Evolutionary conservation across 140 eudicot species (phyloP), one percentile per base, ranked within the genome.

Genomic region (Cichorium intybus): DNA sequence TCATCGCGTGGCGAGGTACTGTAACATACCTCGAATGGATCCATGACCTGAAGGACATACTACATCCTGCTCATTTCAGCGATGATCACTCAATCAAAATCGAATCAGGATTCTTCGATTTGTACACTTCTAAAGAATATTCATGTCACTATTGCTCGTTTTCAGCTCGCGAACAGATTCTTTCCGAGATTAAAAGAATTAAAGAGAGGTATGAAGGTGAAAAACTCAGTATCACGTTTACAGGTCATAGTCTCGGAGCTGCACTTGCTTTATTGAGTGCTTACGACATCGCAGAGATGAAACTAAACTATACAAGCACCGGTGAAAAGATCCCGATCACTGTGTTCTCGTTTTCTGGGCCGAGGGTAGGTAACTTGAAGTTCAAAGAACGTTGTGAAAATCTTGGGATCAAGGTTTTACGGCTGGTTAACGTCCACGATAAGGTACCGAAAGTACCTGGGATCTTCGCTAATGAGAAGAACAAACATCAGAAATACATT

Each of bases 191-290:
- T 10, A 74, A 41, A 23, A 62, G 84, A 9, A 69, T 86, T 1
- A 69, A 71, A 26, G 78, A 86, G 43, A 61, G 50, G 21, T 86
- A 75, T 66, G 61, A 76, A 63, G 86, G 75, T 11, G 94, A 85
- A 58, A 71, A 70, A 1, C 59, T 85, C 1, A 82, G 88, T 77
- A 79, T 85, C 2, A 85, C 88, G 7, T 71, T 85, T 26, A 85
- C 94, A 0, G 90, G 90, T 6, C 90, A 87, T 61, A 87, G 95
- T 24, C 77, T 87, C 0, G 95, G 90, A 3, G 87, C 87, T 1
- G 90, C 95, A 1, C 74, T 87, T n/a, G 85, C 95, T 7, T 7
- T 81, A 6, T 70, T 87, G 7, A 81, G 79, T 10, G 95, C 95
- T 16, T 81, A 87, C 17, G 95, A 83, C 57, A 72, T 85, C 3